phyloP scores from a whole-genome alignment of 768 basidiomycete species.

The Rhodocollybia butyracea region DNA sequence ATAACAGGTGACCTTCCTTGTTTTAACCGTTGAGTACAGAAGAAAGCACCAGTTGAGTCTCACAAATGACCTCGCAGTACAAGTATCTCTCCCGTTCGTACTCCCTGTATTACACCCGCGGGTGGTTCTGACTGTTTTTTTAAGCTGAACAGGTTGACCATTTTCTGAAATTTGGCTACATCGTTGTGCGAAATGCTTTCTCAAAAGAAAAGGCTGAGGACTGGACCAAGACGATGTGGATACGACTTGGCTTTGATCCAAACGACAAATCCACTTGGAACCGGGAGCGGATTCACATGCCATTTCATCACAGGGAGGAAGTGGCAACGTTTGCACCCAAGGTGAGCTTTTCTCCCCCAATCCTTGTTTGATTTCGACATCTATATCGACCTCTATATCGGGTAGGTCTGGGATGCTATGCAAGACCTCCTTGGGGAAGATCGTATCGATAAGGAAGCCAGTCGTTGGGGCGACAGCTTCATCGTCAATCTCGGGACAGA shows the following conservation, averaged over 20 bases:
- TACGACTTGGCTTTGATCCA: slow-evolving; percentile 48
- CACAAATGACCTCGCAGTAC: slow-evolving; percentile 28
- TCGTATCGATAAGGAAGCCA: slow-evolving; percentile 45
- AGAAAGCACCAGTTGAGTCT: no score
- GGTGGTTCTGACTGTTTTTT: neutral
- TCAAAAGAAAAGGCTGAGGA: slow-evolving; percentile 46
- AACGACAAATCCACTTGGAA: slow-evolving; percentile 55
- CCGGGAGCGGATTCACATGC: slow-evolving; percentile 53
- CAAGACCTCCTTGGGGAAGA: slow-evolving; percentile 59
- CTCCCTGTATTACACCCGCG: neutral
- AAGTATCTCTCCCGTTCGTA: slow-evolving; percentile 35
- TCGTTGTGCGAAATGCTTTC: slow-evolving; percentile 52
- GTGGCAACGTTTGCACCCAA: slow-evolving; percentile 52
- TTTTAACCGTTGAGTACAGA: no score
- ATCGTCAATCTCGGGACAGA: slow-evolving; percentile 60
- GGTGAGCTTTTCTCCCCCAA: no score
- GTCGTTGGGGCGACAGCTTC: slow-evolving; percentile 56
- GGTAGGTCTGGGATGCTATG: slow-evolving; percentile 57
- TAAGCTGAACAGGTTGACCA: slow-evolving; percentile 47
- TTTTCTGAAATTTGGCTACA: slow-evolving; percentile 54
- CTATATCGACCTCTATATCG: neutral
- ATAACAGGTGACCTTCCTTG: slow-evolving; percentile 8
- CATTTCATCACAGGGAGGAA: slow-evolving; percentile 41
- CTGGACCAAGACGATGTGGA: slow-evolving; percentile 50
- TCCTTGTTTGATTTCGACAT: no score